These are phyloP conservation scores for Poa annua DNA, from an alignment of 176 grass and related monocot species.

Conservation along the genomic window DNA sequence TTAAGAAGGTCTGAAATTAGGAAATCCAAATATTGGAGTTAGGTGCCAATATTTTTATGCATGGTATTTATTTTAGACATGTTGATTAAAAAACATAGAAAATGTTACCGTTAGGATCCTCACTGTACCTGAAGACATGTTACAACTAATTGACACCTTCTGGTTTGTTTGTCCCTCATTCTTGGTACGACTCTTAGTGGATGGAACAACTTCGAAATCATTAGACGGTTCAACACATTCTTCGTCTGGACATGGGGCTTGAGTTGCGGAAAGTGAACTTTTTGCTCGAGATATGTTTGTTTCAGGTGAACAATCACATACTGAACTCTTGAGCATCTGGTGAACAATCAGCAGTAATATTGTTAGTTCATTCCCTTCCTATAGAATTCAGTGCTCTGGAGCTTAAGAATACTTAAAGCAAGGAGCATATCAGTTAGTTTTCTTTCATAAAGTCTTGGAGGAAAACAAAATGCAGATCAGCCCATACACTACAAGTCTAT, in stretches of 20 bases:
- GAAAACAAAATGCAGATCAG: too few relatives aligned
- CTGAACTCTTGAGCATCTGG: too few relatives aligned
- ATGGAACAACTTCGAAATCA: conserved; percentile 25
- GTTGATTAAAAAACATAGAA: background rate
- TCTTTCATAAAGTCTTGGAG: too few relatives aligned
- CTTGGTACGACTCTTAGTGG: conserved; percentile 6
- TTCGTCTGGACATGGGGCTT: background rate
- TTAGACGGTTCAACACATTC: conserved; percentile 10
- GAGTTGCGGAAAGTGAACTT: background rate
- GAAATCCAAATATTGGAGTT: conserved; percentile 9
- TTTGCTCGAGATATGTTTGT: conserved; percentile 14
- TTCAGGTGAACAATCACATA: too few relatives aligned
- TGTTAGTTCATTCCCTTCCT: too few relatives aligned
- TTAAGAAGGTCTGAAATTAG: background rate
- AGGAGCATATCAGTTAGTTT: too few relatives aligned
- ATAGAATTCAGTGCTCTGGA: too few relatives aligned
- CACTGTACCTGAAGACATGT: conserved; percentile 47
- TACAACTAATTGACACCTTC: conserved; percentile 19
- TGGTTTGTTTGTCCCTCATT: conserved; percentile 25
- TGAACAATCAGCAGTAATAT: too few relatives aligned
- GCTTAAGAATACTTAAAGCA: too few relatives aligned
- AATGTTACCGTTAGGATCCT: background rate
- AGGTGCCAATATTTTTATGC: too few relatives aligned
- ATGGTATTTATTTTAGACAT: conserved; percentile 28
- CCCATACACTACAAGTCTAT: too few relatives aligned